Evolutionary conservation across 768 basidiomycete genomes (phyloP).

Genomic region (Sistotremastrum suecicum): DNA sequence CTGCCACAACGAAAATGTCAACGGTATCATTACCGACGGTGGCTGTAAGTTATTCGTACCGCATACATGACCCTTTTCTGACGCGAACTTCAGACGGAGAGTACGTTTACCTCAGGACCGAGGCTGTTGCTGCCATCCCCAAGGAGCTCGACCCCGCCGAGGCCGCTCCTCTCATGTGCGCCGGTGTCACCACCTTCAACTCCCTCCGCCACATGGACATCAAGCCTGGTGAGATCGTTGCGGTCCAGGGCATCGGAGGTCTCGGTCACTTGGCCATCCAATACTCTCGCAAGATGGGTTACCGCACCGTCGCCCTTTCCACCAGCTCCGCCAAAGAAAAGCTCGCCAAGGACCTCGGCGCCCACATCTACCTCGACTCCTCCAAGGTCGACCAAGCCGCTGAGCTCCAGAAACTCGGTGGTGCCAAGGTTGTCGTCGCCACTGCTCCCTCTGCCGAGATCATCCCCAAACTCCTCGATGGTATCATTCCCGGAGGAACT

Average conservation of each 20-base stretch:
- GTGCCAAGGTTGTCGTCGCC: conserved; percentile 23
- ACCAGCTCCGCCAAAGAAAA: conserved; percentile 17
- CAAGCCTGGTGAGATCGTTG: conserved; percentile 21
- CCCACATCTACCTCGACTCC: conserved; percentile 22
- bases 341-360: conserved; percentile 22
- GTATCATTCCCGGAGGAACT: too few species aligned
- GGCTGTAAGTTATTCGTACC: too few species aligned
- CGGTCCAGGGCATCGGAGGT: conserved; percentile 23
- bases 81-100: too few species aligned
- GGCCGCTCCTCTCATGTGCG: conserved; percentile 19
- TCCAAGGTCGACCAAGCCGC: conserved; percentile 15
- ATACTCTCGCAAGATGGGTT: conserved; percentile 23
- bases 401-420: conserved; percentile 21
- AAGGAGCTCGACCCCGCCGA: conserved; percentile 14
- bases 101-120: not conserved
- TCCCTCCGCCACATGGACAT: conserved; percentile 16
- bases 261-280: conserved; percentile 23
- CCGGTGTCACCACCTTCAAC: conserved; percentile 19
- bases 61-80: too few species aligned
- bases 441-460: conserved; percentile 13
- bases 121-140: conserved; percentile 12
- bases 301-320: conserved; percentile 21
- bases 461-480: too few species aligned
- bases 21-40: conserved; percentile 3
- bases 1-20: conserved; percentile 12